A percentile compares a stretch with the other conserved stretches of the same genome.
phyloP scores from a whole-genome alignment of 371 early-diverging fungal species.

The Syncephalastrum racemosum region DNA sequence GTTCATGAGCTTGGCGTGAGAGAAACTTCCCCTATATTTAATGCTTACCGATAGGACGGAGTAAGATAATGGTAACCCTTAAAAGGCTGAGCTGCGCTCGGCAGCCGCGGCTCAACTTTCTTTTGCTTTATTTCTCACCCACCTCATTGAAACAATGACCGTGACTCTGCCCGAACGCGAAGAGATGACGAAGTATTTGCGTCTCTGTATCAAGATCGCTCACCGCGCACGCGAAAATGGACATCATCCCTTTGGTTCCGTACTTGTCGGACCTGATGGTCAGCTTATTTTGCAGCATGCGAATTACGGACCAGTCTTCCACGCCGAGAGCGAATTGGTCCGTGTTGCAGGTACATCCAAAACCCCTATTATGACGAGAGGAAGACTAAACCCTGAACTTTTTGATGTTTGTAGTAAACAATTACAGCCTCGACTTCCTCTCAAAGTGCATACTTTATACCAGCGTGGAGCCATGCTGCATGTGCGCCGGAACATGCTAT shows the following conservation, averaged over 20 bases:
- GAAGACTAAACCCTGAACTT: background rate
- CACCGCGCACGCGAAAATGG: conserved; percentile 19
- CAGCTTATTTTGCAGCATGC: conserved; percentile 27
- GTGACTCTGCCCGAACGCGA: conserved; percentile 11
- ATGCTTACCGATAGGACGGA: too few species aligned
- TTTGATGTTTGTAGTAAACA: conserved; percentile 14
- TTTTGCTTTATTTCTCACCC: too few species aligned
- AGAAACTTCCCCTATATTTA: too few species aligned
- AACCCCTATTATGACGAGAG: background rate
- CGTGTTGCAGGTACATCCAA: conserved; percentile 26
- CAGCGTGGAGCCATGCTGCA: conserved; percentile 35
- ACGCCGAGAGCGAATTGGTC: conserved; percentile 30
- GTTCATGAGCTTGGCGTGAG: too few species aligned
- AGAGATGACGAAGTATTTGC: conserved; percentile 19
- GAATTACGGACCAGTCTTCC: conserved; percentile 26
- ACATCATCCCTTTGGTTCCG: conserved; percentile 31
- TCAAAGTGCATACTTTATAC: conserved; percentile 27
- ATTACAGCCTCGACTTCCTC: conserved; percentile 25
- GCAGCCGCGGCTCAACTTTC: too few species aligned
- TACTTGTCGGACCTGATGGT: conserved; percentile 27
- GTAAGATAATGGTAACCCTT: too few species aligned
- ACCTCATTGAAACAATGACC: background rate
- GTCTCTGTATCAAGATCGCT: conserved; percentile 22
- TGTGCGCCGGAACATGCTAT: conserved; percentile 29
- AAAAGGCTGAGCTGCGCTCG: too few species aligned